Evolutionary conservation across 2,329 filamentous ascomycete genomes (phyloP), one percentile per base, ranked within the genome.

Genomic region (Aspergillus candidus): DNA sequence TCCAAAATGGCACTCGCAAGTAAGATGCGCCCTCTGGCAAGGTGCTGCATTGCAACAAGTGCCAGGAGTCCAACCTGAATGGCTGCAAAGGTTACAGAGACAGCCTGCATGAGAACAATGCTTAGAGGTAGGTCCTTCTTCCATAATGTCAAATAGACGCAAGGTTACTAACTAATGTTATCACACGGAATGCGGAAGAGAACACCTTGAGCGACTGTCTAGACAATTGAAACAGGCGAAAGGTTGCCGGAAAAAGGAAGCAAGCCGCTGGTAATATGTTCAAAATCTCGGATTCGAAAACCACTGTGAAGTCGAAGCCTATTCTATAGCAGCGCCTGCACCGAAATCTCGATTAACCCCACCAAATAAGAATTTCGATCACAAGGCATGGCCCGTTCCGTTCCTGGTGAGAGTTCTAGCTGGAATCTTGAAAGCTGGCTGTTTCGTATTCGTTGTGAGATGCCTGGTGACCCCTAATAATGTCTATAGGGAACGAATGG

Each of bases 241-340:
- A 31, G 6, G 38, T 46, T 48, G 31, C 41, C 38, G 43, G 34
- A 11, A 46, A 31, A 31, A 43, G 44, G 36, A 50, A 46, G 34
- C 33, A 44, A n/a, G 38, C 35, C 7, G 40, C 35, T 5, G 46
- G 47, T 11, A 36, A 11, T n/a, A 54, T 32, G 31, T 39, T 52
- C 35, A 53, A 40, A 11, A 53, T 46, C 10, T 22, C 32, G 10
- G 49, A 36, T 27, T 53, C 49, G 17, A 52, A 53, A 12, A 46
- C 13, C 10, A 48, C 30, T 1, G 51, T 53, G 34, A 53, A 53
- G 45, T 53, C 51, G 37, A 53, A 52, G 11, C 51, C 51, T 32
- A 49, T 49, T 6, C 51, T 49, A 43, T 49, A 53, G 30, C 31
- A 30, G 11, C 34, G 14, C 11, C 38, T 35, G 13, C 15, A 15